Evolutionary conservation across 441 rosid genomes (phyloP).

Genomic region (Arabidopsis hybrid): DNA sequence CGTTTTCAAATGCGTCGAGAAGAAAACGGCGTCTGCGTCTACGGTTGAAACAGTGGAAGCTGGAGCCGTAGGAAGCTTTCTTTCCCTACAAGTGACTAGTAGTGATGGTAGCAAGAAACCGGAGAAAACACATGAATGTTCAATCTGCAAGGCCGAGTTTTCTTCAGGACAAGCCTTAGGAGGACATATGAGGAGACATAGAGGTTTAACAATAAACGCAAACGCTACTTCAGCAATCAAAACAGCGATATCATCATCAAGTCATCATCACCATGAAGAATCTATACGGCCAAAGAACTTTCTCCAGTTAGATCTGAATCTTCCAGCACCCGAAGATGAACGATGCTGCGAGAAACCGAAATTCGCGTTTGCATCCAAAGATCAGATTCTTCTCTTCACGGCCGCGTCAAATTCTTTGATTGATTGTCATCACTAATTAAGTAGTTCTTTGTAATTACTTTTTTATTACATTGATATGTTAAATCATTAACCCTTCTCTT

Average conservation of each 20-base stretch:
- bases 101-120: constrained; percentile 37
- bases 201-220: constrained; percentile 44
- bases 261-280: constrained; percentile 34
- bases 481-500: constrained; percentile 13
- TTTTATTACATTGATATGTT: constrained; percentile 3
- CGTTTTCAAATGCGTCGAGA: constrained; percentile 32
- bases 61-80: constrained; percentile 48
- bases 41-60: constrained; percentile 27
- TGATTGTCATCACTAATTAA: constrained; percentile 73
- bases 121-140: constrained; percentile 66
- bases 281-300: constrained; percentile 36
- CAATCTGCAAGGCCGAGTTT: constrained; percentile 69
- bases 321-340: constrained; percentile 92
- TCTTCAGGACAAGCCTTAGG: constrained; percentile 72
- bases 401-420: constrained; percentile 66
- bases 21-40: constrained; percentile 29
- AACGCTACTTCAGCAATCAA: constrained; percentile 25
- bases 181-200: constrained; percentile 77
- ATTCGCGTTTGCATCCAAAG: constrained; percentile 55
- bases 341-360: constrained; percentile 36
- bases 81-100: constrained; percentile 58
- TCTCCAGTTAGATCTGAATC: constrained; percentile 77
- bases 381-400: constrained; percentile 38
- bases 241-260: constrained; percentile 21
- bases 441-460: constrained; percentile 43